Conservation (phyloP, 2,329 filamentous ascomycete genomes). For the Neophaeococcomyces aloes region DNA sequence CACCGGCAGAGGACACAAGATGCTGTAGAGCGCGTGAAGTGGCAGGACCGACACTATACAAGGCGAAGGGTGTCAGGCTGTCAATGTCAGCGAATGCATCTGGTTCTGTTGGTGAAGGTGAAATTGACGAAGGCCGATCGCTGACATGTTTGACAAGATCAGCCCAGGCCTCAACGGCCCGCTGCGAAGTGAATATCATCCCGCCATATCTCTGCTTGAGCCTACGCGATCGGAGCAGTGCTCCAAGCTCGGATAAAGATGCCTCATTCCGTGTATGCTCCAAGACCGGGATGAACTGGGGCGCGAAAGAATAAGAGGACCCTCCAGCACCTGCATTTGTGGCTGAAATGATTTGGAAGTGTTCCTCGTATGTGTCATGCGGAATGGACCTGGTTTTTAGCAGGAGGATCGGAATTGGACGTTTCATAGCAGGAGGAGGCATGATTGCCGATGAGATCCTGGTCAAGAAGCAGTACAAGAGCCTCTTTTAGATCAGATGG, state of each 20-base stretch:
- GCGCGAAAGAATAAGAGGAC: conserved; percentile 11
- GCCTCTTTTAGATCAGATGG: not conserved
- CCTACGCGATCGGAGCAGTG: conserved; percentile 28
- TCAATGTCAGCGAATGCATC: not conserved
- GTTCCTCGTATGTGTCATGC: conserved; percentile 36
- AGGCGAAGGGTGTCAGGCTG: conserved; percentile 20
- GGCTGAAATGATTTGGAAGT: conserved; percentile 26
- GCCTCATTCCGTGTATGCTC: conserved; percentile 32
- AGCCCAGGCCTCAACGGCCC: conserved; percentile 38
- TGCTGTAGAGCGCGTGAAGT: conserved; percentile 53
- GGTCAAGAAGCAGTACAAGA: not conserved
- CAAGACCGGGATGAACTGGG: conserved; percentile 37
- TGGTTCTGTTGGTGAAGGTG: not conserved
- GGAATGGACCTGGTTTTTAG: conserved; percentile 39
- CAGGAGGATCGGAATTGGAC: conserved; percentile 31
- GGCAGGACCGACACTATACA: conserved; percentile 42
- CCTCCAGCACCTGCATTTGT: conserved; percentile 1
- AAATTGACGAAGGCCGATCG: not conserved
- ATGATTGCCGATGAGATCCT: not conserved
- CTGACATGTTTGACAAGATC: conserved; percentile 26
- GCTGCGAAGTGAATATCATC: conserved; percentile 40
- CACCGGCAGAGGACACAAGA: not conserved
- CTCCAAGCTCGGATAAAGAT: conserved; percentile 28
- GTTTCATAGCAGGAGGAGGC: no score
- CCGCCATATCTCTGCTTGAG: conserved; percentile 33